Evolutionary conservation across 192 early-diverging fungal species (phyloP).

Genomic region (Thamnidium elegans): DNA sequence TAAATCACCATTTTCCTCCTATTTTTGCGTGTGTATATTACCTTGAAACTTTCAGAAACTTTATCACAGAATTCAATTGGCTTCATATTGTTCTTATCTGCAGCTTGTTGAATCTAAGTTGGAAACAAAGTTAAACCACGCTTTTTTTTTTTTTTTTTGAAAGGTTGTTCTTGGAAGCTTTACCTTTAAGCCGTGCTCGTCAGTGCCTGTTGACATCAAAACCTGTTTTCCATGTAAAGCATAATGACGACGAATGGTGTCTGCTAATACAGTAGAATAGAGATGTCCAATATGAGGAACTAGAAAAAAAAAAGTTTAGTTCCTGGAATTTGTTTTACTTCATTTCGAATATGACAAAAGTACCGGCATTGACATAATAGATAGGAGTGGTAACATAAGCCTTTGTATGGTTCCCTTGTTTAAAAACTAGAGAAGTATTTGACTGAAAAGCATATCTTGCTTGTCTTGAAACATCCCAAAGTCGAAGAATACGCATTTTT

Average conservation of each 20-base stretch:
- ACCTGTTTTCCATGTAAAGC: slow-evolving; percentile 62
- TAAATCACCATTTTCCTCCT: background rate
- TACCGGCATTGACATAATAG: slow-evolving; percentile 85
- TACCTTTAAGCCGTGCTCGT: slow-evolving; percentile 95
- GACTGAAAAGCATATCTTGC: too few species aligned
- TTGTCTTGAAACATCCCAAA: too few species aligned
- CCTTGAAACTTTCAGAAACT: slow-evolving; percentile 64
- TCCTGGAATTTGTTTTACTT: background rate
- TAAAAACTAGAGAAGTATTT: background rate
- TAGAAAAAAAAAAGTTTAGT: slow-evolving; percentile 33
- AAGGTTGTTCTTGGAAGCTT: background rate
- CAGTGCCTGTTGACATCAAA: slow-evolving; percentile 76
- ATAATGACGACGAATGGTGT: slow-evolving; percentile 75
- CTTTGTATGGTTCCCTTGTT: slow-evolving; percentile 28
- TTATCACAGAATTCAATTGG: slow-evolving; percentile 79
- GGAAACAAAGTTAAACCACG: background rate
- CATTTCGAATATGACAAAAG: background rate
- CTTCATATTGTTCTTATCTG: slow-evolving; percentile 52
- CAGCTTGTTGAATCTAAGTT: slow-evolving; percentile 85
- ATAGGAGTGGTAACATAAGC: slow-evolving; percentile 84
- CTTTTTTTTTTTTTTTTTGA: background rate
- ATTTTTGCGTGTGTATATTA: slow-evolving; percentile 5
- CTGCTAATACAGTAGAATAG: slow-evolving; percentile 84
- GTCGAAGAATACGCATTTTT: too few species aligned
- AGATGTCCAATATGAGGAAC: slow-evolving; percentile 95